Conservation (phyloP, 805 yeast genomes). For the Spathaspora passalidarum region DNA sequence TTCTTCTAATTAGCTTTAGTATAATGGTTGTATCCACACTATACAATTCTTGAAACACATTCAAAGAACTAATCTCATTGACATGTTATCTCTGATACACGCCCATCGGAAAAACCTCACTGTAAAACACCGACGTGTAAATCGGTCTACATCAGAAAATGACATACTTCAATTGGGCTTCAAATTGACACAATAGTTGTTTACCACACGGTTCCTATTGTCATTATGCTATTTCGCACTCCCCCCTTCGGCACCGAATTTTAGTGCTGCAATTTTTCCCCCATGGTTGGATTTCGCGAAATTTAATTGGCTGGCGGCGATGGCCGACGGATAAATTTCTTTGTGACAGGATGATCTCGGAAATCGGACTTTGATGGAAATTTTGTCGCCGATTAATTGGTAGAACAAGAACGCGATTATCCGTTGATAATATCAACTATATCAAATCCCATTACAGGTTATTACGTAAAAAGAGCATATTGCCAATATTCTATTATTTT, state of each 20-base stretch:
- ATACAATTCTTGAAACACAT: no score
- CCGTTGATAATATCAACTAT: no score
- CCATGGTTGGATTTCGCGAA: not conserved
- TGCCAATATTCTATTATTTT: not conserved
- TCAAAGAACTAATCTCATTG: no score
- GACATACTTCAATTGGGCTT: not conserved
- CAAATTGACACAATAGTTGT: not conserved
- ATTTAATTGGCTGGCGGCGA: not conserved
- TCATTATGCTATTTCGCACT: not conserved
- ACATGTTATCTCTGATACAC: no score
- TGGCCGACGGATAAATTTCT: not conserved
- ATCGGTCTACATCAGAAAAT: not conserved
- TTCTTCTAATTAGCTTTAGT: no score
- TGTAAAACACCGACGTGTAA: not conserved
- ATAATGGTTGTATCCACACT: no score
- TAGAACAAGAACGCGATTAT: no score
- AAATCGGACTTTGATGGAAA: not conserved
- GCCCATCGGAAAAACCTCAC: not conserved
- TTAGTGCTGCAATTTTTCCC: not conserved
- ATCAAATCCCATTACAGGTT: no score
- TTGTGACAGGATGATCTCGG: not conserved
- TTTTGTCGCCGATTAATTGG: not conserved
- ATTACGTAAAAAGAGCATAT: no score
- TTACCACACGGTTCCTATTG: not conserved
- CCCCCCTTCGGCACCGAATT: not conserved